Conservation (phyloP, 768 basidiomycete genomes). For the Kockovaella imperatae region DNA sequence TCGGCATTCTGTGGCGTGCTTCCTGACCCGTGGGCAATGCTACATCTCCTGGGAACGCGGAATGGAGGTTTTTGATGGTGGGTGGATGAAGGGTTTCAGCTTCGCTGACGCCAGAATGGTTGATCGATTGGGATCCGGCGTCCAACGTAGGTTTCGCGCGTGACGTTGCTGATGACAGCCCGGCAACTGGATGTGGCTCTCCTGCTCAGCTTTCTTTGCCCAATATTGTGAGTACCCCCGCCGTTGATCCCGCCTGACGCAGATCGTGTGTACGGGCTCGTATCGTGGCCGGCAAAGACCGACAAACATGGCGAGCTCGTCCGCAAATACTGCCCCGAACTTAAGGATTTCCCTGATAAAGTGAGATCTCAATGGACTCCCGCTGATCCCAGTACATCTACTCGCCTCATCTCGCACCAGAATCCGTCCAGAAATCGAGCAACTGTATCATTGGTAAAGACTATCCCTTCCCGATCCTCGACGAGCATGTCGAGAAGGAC, state of each 20-base stretch:
- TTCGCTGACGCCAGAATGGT: slow-evolving; percentile 24
- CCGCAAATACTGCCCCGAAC: slow-evolving; percentile 45
- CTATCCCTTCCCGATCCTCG: slow-evolving; percentile 45
- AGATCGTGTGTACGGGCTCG: slow-evolving; percentile 43
- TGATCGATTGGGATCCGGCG: slow-evolving; percentile 47
- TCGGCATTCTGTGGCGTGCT: slow-evolving; percentile 45
- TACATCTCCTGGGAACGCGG: slow-evolving; percentile 48
- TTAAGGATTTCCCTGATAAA: slow-evolving; percentile 47
- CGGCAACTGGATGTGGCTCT: slow-evolving; percentile 48
- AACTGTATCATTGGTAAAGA: slow-evolving; percentile 45
- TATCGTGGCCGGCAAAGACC: slow-evolving; percentile 41
- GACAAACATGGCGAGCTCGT: slow-evolving; percentile 44
- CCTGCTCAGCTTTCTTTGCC: slow-evolving; percentile 45
- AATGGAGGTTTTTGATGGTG: slow-evolving; percentile 47
- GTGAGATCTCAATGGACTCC: slow-evolving; percentile 14
- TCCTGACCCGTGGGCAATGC: slow-evolving; percentile 45
- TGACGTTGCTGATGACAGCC: slow-evolving; percentile 8
- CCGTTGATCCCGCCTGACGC: slow-evolving; percentile 11
- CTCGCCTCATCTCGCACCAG: slow-evolving; percentile 43
- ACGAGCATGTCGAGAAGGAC: slow-evolving; percentile 42
- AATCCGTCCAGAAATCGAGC: slow-evolving; percentile 38
- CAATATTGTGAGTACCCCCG: slow-evolving; percentile 31
- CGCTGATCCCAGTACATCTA: slow-evolving; percentile 41
- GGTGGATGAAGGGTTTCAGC: neutral
- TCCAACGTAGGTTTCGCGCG: slow-evolving; percentile 25